These are phyloP conservation scores for Monilinia fructigena DNA, from an alignment of 2,329 filamentous ascomycete species.

Conservation along the genomic window DNA sequence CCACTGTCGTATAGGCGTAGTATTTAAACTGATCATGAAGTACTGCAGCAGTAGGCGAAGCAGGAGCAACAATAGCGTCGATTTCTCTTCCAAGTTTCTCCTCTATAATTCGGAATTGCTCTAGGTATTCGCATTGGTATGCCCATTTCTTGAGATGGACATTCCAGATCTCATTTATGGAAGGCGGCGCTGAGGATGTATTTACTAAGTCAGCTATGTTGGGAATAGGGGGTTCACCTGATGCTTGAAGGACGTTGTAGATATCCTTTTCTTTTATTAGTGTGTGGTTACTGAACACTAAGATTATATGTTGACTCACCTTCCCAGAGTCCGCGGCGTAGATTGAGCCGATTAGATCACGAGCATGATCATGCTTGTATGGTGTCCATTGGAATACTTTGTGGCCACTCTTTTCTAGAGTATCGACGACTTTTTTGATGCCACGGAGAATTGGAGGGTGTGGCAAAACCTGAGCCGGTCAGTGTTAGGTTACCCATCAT, in stretches of 20 bases:
- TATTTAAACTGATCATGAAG: constrained; percentile 35
- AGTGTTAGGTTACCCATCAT: background rate
- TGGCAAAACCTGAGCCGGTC: constrained; percentile 33
- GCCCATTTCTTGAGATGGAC: constrained; percentile 34
- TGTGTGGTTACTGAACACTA: background rate
- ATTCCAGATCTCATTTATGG: constrained; percentile 34
- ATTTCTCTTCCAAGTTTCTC: constrained; percentile 36
- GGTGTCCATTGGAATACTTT: constrained; percentile 45
- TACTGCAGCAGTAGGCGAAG: constrained; percentile 40
- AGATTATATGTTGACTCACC: background rate
- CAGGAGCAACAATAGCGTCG: constrained; percentile 41
- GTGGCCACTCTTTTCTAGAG: constrained; percentile 53
- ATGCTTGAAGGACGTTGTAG: constrained; percentile 28
- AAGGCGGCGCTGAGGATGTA: constrained; percentile 28
- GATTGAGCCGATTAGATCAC: constrained; percentile 33
- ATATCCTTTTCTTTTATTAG: constrained; percentile 26
- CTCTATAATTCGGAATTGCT: constrained; percentile 37
- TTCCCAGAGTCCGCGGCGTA: constrained; percentile 36
- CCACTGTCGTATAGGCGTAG: constrained; percentile 33
- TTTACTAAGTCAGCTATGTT: constrained; percentile 36
- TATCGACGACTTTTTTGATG: constrained; percentile 50
- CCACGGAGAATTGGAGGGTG: constrained; percentile 59
- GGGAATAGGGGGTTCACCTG: constrained; percentile 43
- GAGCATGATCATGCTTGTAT: constrained; percentile 39
- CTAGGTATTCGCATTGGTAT: constrained; percentile 41